Percentiles rank a stretch among this genome's conserved stretches.
These are phyloP conservation scores for Aquilaria malaccensis DNA, from an alignment of 345 rosid species.

Conservation along the genomic window DNA sequence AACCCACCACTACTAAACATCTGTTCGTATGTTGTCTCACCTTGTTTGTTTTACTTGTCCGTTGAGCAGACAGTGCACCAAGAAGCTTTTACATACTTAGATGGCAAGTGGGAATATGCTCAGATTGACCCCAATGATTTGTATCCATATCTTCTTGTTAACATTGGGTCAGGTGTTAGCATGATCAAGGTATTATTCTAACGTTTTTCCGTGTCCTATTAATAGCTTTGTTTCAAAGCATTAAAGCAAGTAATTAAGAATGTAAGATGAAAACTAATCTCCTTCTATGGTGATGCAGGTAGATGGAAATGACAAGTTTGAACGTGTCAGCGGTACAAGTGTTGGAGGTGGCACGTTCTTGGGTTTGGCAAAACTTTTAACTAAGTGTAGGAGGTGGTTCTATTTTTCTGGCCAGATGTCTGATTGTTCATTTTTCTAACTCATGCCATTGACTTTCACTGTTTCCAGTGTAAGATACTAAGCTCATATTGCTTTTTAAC, in stretches of 20 bases:
- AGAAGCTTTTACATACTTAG: constrained; percentile 72
- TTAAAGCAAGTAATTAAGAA: background rate
- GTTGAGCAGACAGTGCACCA: constrained; percentile 57
- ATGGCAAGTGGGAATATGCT: constrained; percentile 60
- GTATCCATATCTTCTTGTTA: constrained; percentile 84
- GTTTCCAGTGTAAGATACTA: background rate
- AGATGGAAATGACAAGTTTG: constrained; percentile 74
- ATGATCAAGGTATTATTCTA: constrained; percentile 70
- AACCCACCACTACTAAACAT: no score
- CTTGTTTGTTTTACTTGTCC: constrained; percentile 17
- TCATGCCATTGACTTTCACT: background rate
- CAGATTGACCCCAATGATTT: constrained; percentile 71
- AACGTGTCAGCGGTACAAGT: constrained; percentile 83
- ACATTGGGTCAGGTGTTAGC: constrained; percentile 93
- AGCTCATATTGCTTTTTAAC: background rate
- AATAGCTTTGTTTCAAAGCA: constrained; percentile 2
- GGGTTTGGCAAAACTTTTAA: constrained; percentile 84
- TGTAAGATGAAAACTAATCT: constrained; percentile 12
- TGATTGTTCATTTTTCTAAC: constrained; percentile 3
- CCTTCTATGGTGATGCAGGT: constrained; percentile 39
- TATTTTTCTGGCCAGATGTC: constrained; percentile 7
- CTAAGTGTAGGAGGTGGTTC: constrained; percentile 66
- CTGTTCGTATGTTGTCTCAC: background rate
- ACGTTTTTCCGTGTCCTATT: background rate
- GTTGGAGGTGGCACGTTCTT: constrained; percentile 88